These are phyloP conservation scores for Blastomyces silverae DNA, from an alignment of 2,329 filamentous ascomycete species.

Conservation along the genomic window DNA sequence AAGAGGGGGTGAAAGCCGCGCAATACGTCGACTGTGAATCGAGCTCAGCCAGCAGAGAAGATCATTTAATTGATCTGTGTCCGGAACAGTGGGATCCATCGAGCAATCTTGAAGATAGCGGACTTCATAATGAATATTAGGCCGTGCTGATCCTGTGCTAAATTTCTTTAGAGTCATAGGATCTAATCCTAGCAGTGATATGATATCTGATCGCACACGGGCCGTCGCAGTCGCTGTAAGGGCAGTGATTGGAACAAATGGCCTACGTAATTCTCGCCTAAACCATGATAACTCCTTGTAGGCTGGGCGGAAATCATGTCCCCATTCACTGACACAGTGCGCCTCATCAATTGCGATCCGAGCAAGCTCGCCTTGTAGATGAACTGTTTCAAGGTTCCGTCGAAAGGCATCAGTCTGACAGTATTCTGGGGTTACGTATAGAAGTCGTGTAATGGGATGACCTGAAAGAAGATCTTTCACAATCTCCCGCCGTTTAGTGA, in stretches of 20 bases:
- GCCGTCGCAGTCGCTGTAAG: constrained; percentile 85
- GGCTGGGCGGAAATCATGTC: constrained; percentile 89
- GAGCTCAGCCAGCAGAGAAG: constrained; percentile 68
- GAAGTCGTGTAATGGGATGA: constrained; percentile 71
- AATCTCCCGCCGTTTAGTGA: constrained; percentile 59
- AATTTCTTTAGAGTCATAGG: constrained; percentile 61
- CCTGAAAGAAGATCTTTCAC: constrained; percentile 78
- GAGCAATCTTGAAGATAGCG: constrained; percentile 48
- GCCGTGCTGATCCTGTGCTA: constrained; percentile 72
- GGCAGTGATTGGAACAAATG: constrained; percentile 83
- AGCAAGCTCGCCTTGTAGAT: constrained; percentile 76
- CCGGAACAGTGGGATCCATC: constrained; percentile 28
- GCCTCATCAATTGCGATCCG: constrained; percentile 89
- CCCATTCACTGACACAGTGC: constrained; percentile 97
- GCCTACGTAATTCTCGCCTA: constrained; percentile 58
- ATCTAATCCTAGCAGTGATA: constrained; percentile 65
- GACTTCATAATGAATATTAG: constrained; percentile 86
- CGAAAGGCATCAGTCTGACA: constrained; percentile 74
- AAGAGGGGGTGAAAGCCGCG: constrained; percentile 52
- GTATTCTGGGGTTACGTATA: constrained; percentile 90
- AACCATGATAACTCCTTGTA: constrained; percentile 87
- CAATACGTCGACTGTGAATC: constrained; percentile 64
- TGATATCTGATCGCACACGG: constrained; percentile 73
- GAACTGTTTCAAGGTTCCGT: constrained; percentile 61
- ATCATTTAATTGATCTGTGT: constrained; percentile 65